Evolutionary conservation across 2,329 filamentous ascomycete genomes (phyloP), one percentile per base, ranked within the genome.

Genomic region (Arthrobotrys iridis): DNA sequence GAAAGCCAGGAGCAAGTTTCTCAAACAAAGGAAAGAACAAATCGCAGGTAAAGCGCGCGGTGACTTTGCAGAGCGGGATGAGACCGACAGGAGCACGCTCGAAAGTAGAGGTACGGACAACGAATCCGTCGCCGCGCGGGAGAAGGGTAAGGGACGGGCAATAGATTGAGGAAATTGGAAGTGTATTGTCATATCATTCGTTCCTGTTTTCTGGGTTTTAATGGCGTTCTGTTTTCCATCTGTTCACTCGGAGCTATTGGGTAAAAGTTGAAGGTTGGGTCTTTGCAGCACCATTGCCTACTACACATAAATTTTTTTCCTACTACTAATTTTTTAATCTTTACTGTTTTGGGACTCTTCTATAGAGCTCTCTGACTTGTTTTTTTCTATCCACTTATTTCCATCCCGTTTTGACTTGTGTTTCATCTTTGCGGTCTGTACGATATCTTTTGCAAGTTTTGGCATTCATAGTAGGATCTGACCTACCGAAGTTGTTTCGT

Each of bases 301-400:
- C 37, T 15, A 41, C 20, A 37, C 33, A 55, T 55, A 33, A 30
- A 57, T 48, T 71, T 64, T 46, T 22, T 20, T 28, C 8, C 30
- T 26, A 10, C 37, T 63, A 71, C 20, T 71, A 63, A 71, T 64
- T 71, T 71, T 50, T 46, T 70, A 70, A 70, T 70, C 35, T 71
- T 64, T 63, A 57, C 55, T 64, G 33, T 20, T 55, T 43, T 68
- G 58, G 30, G 41, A 2, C 28, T 48, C 30, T 45, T 48, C 48
- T 45, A 48, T 46, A n/a, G 58, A 55, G 50, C 50, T 43, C 55
- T n/a, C 13, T 26, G 22, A 4, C n/a, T n/a, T n/a, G 3, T 28
- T 62, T 37, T 4, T 26, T 28, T 71, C 46, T 20, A 64, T 41
- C 11, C 8, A 37, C 20, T 43, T 46, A 40, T 43, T 45, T 50